Evolutionary conservation across 345 rosid genomes (phyloP).

Genomic region (Chamaenerion angustifolium): DNA sequence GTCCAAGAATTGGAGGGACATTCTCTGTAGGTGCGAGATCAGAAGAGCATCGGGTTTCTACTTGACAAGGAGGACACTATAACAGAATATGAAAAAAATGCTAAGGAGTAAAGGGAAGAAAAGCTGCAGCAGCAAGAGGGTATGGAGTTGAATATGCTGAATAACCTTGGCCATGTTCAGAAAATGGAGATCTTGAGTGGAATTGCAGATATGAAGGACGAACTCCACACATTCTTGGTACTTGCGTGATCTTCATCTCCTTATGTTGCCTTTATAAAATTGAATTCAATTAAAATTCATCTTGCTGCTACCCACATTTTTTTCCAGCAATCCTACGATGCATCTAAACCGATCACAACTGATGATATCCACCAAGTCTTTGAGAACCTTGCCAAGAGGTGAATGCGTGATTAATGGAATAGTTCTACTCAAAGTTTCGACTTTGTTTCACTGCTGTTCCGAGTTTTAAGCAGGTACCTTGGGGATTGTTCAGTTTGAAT

Average conservation of each 20-base stretch:
- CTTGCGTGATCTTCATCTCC: not conserved
- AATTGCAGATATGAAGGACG: slow-evolving; percentile 72
- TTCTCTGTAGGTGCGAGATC: slow-evolving; percentile 54
- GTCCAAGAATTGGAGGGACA: slow-evolving; percentile 75
- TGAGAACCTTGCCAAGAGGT: slow-evolving; percentile 81
- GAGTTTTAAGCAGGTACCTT: too few species aligned
- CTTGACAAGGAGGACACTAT: slow-evolving; percentile 78
- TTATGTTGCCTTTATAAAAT: too few species aligned
- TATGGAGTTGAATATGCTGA: slow-evolving; percentile 43
- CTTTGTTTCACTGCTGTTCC: too few species aligned
- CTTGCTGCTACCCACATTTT: too few species aligned
- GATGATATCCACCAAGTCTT: slow-evolving; percentile 76
- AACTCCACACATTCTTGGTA: slow-evolving; percentile 64
- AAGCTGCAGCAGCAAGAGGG: slow-evolving; percentile 76
- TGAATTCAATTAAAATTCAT: not conserved
- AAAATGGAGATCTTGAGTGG: slow-evolving; percentile 87
- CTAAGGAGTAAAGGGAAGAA: slow-evolving; percentile 81
- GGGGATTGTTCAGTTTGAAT: too few species aligned
- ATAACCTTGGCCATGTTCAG: slow-evolving; percentile 71
- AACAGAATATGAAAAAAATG: slow-evolving; percentile 73
- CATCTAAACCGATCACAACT: slow-evolving; percentile 72
- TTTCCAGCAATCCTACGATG: slow-evolving; percentile 54
- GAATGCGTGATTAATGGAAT: slow-evolving; percentile 41
- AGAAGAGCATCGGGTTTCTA: slow-evolving; percentile 48
- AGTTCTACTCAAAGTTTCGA: too few species aligned